A percentile compares a stretch with the other conserved stretches of the same genome.
phyloP scores from a whole-genome alignment of 805 yeast genomes.

The Hanseniaspora osmophila region DNA sequence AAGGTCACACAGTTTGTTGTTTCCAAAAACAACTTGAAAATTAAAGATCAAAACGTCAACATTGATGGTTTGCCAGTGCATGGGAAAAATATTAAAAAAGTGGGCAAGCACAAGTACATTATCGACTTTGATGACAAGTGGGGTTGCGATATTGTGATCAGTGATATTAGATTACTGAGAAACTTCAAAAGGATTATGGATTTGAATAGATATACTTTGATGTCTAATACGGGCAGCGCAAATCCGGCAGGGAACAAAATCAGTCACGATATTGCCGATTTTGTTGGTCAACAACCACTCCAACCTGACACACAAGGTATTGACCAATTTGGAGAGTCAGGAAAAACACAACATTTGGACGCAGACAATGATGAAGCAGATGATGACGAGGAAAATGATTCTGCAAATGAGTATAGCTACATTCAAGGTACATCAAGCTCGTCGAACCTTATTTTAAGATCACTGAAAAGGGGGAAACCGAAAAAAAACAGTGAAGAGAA shows the following conservation, averaged over 20 bases:
- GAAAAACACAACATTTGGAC: background rate
- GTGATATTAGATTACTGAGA: constrained; percentile 13
- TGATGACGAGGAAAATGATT: background rate
- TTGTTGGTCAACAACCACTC: no score
- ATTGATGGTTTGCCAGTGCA: constrained; percentile 6
- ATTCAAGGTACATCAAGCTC: background rate
- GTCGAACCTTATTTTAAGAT: background rate
- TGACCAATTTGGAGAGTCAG: no score
- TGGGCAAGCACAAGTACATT: constrained; percentile 15
- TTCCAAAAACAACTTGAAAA: constrained; percentile 7
- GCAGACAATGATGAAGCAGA: background rate
- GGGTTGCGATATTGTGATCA: constrained; percentile 20
- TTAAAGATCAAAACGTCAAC: constrained; percentile 1
- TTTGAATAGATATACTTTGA: background rate
- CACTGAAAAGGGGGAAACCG: background rate
- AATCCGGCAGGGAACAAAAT: no score
- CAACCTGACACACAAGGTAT: no score
- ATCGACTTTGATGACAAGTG: constrained; percentile 17
- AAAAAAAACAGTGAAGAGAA: background rate
- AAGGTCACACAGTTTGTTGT: constrained; percentile 2
- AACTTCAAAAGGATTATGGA: constrained; percentile 2
- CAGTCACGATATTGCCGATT: no score
- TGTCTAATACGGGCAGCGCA: no score
- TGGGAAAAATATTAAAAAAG: constrained; percentile 14
- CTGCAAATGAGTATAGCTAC: background rate